phyloP scores from a whole-genome alignment of 2,329 filamentous ascomycete genomes.

The Cercospora zeae-maydis region DNA sequence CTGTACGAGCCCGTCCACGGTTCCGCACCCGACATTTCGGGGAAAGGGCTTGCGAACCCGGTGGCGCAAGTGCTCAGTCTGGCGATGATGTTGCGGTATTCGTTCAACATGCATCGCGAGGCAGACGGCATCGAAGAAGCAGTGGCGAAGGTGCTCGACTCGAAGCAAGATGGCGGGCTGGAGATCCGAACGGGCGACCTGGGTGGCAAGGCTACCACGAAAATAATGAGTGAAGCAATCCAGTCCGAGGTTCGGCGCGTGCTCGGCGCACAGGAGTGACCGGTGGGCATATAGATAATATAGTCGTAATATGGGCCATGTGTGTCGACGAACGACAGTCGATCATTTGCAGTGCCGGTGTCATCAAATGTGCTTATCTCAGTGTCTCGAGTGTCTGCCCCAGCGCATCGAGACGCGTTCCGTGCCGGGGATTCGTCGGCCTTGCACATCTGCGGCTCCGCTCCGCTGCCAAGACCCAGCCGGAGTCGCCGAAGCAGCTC shows the following conservation, averaged over 20 bases:
- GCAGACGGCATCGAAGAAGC: conserved; percentile 49
- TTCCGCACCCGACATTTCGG: conserved; percentile 35
- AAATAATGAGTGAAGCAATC: conserved; percentile 45
- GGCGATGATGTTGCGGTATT: conserved; percentile 38
- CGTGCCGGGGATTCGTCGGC: neutral
- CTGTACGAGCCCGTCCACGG: conserved; percentile 37
- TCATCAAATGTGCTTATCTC: neutral
- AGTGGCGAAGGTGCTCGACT: conserved; percentile 51
- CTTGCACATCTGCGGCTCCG: too few relatives aligned
- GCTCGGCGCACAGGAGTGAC: conserved; percentile 11
- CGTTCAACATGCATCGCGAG: conserved; percentile 34
- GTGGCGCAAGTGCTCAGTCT: conserved; percentile 34
- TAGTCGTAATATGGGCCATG: neutral
- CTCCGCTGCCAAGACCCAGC: neutral
- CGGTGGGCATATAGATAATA: neutral
- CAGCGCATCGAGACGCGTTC: neutral
- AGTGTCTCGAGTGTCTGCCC: neutral
- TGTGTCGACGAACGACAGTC: neutral
- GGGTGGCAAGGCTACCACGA: conserved; percentile 42
- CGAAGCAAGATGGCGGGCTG: conserved; percentile 51
- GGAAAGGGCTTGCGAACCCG: conserved; percentile 35
- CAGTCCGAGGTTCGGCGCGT: conserved; percentile 30
- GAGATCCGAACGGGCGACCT: conserved; percentile 54
- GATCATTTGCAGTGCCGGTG: neutral
- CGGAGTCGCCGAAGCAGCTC: neutral